phyloP scores from a whole-genome alignment of 2,329 filamentous ascomycete species.

The Fusarium pseudoanthophilum region DNA sequence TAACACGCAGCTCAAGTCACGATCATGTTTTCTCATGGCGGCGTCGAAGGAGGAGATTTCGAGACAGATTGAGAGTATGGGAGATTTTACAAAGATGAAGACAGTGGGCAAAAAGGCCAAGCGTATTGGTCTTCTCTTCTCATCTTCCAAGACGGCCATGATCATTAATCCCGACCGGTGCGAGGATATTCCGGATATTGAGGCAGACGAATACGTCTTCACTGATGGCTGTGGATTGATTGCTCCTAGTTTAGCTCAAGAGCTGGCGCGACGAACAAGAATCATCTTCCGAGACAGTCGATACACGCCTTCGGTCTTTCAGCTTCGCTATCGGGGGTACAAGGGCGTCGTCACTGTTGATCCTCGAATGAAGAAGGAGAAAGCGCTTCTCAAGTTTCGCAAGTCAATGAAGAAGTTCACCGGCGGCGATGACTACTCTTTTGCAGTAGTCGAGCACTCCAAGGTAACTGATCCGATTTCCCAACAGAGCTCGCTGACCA shows the following conservation, averaged over 20 bases:
- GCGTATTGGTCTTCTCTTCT: not conserved
- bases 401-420: conserved; percentile 18
- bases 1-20: conserved; percentile 1
- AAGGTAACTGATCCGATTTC: not conserved
- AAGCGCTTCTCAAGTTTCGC: not conserved
- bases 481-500: not conserved
- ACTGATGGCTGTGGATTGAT: conserved; percentile 3
- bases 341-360: not conserved
- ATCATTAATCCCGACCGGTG: not conserved
- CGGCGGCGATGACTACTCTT: not conserved
- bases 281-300: not conserved
- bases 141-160: not conserved
- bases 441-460: conserved; percentile 2
- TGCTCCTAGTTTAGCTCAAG: not conserved
- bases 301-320: conserved; percentile 3
- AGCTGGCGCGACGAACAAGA: not conserved
- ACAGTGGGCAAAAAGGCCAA: conserved; percentile 4
- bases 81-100: conserved; percentile 1
- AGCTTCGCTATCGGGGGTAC: not conserved
- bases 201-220: not conserved
- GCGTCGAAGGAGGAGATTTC: not conserved
- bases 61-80: not conserved
- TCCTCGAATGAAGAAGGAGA: not conserved
- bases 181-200: not conserved
- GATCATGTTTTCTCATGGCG: not conserved